Evolutionary conservation across 176 grass and related monocot genomes (phyloP).

Genomic region (Puccinellia tenuiflora): DNA sequence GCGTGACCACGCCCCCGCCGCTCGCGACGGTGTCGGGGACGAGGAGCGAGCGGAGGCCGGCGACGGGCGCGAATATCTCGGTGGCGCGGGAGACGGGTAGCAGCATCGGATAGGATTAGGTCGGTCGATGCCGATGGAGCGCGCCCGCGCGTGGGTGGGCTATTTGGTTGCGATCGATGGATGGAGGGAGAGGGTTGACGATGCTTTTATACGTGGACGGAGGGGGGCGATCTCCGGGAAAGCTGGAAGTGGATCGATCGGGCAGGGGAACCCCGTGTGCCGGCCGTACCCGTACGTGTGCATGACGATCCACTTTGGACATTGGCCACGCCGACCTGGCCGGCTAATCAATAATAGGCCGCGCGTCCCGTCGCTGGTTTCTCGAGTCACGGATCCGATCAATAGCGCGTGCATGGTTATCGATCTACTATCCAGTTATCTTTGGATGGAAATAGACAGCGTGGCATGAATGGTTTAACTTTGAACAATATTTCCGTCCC

Average conservation of each 20-base stretch:
- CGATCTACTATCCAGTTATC: too few species aligned
- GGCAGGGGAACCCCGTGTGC: slow-evolving; percentile 8
- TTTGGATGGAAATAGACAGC: too few species aligned
- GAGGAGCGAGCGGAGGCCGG: slow-evolving; percentile 32
- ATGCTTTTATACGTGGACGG: slow-evolving; percentile 34
- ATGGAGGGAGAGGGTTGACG: neutral
- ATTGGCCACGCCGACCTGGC: neutral
- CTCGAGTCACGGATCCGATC: neutral
- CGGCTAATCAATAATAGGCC: slow-evolving; percentile 26
- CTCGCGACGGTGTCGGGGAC: neutral
- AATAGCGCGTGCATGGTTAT: neutral
- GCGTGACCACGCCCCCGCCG: neutral
- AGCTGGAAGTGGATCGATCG: slow-evolving; percentile 13
- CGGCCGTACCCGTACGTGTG: neutral
- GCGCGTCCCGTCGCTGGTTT: neutral
- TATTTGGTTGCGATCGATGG: neutral
- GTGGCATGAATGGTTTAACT: too few species aligned
- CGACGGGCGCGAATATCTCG: slow-evolving; percentile 14
- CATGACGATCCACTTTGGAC: neutral
- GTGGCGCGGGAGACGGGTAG: neutral
- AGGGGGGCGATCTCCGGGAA: neutral
- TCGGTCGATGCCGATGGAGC: neutral
- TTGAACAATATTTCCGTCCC: too few species aligned
- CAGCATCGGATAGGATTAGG: slow-evolving; percentile 12
- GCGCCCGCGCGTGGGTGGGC: neutral